phyloP scores from a whole-genome alignment of 805 yeast genomes.

The Wickerhamomyces chambardii region DNA sequence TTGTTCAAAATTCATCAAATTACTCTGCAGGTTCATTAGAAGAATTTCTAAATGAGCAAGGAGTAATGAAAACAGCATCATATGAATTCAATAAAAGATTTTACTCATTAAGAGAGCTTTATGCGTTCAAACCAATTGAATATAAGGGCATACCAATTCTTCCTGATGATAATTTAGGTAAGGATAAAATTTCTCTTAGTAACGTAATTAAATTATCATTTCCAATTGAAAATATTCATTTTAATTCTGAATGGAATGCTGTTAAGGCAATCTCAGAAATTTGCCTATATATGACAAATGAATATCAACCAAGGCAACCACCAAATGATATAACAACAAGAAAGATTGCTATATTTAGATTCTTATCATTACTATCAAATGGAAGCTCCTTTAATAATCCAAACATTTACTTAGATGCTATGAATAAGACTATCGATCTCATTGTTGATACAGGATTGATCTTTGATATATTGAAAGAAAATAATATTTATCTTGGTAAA shows the following conservation, averaged over 20 bases:
- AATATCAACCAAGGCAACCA: background rate
- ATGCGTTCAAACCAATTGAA: constrained; percentile 10
- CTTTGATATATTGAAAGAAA: constrained; percentile 19
- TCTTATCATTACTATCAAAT: constrained; percentile 26
- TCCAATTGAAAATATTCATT: constrained; percentile 6
- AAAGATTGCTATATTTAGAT: constrained; percentile 19
- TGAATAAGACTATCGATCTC: constrained; percentile 28
- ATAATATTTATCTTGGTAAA: constrained; percentile 16
- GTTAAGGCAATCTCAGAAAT: constrained; percentile 16
- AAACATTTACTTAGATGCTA: constrained; percentile 26
- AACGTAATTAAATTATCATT: constrained; percentile 5
- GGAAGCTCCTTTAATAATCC: constrained; percentile 22
- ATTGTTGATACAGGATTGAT: constrained; percentile 30
- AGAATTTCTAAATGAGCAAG: background rate
- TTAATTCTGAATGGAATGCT: constrained; percentile 18
- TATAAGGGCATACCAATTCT: constrained; percentile 6
- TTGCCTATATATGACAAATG: constrained; percentile 3
- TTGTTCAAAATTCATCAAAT: constrained; percentile 5
- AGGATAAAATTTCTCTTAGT: background rate
- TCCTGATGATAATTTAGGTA: background rate
- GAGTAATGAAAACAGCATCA: background rate
- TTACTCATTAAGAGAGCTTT: constrained; percentile 12
- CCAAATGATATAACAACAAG: constrained; percentile 16
- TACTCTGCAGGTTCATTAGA: constrained; percentile 1
- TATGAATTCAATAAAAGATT: constrained; percentile 1